phyloP scores from a whole-genome alignment of 2,329 filamentous ascomycete genomes.

The Diplodia corticola region DNA sequence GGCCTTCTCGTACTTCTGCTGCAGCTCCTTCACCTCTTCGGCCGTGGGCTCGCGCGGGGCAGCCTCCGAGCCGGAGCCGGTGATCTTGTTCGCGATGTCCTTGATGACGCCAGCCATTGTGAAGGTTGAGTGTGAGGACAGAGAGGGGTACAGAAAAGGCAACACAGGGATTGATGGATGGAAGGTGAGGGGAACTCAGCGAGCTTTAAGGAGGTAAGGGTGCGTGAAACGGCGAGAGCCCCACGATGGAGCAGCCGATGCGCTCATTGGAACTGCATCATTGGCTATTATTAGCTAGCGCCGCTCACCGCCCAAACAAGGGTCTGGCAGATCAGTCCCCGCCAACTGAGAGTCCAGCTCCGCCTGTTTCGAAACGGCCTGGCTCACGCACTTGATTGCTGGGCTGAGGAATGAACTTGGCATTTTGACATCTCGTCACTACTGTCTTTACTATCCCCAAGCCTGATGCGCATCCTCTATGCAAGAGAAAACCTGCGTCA shows the following conservation, averaged over 20 bases:
- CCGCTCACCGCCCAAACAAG: slow-evolving; percentile 21
- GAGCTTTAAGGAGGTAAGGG: slow-evolving; percentile 23
- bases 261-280: slow-evolving; percentile 21
- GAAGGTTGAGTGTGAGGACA: neutral
- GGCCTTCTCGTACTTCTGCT: slow-evolving; percentile 71
- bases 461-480: neutral
- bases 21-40: slow-evolving; percentile 67
- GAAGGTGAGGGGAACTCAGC: slow-evolving; percentile 12
- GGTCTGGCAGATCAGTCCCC: slow-evolving; percentile 14
- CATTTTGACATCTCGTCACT: neutral
- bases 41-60: slow-evolving; percentile 56
- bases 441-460: neutral
- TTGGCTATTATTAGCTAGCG: slow-evolving; percentile 22
- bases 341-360: slow-evolving; percentile 12
- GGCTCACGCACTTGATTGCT: neutral
- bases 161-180: neutral
- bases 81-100: slow-evolving; percentile 18
- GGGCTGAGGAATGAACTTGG: neutral
- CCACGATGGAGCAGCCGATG: slow-evolving; percentile 22
- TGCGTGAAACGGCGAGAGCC: slow-evolving; percentile 21
- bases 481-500: neutral
- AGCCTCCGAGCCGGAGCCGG: slow-evolving; percentile 38
- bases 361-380: slow-evolving; percentile 4
- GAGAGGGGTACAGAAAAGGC: neutral
- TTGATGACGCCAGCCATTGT: slow-evolving; percentile 22